Percentiles rank a stretch among this genome's conserved stretches.
phyloP scores from a whole-genome alignment of 148 eudicot species.

The Dysphania ambrosioides region DNA sequence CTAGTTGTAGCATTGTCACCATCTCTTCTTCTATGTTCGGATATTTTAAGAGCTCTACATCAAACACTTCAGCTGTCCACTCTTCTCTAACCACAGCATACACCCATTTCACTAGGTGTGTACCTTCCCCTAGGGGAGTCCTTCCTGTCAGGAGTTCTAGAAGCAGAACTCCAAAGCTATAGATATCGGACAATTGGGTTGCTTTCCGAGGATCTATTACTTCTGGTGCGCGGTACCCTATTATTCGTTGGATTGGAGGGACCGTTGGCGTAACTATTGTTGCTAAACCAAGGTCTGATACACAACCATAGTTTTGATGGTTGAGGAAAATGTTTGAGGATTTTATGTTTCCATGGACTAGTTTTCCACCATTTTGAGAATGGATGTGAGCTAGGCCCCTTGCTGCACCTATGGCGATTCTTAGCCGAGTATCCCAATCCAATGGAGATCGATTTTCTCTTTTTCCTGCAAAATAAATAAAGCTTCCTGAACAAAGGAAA shows the following conservation, averaged over 20 bases:
- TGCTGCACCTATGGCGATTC: conserved; percentile 57
- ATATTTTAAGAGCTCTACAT: conserved; percentile 58
- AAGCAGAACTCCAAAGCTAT: conserved; percentile 70
- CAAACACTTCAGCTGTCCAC: conserved; percentile 95
- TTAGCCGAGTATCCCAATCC: conserved; percentile 69
- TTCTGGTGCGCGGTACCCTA: conserved; percentile 80
- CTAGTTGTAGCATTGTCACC: conserved; percentile 77
- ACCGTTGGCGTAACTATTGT: conserved; percentile 44
- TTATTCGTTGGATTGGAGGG: conserved; percentile 38
- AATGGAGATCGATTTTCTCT: conserved; percentile 48
- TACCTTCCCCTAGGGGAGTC: conserved; percentile 54
- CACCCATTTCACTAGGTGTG: conserved; percentile 72
- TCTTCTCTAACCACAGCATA: conserved; percentile 82
- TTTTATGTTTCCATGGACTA: conserved; percentile 84
- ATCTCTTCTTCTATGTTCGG: conserved; percentile 74
- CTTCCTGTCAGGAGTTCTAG: conserved; percentile 86
- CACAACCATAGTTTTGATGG: conserved; percentile 46
- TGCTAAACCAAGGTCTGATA: conserved; percentile 71
- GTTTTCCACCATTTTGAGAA: conserved; percentile 45
- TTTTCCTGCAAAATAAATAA: conserved; percentile 42
- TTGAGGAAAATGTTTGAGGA: conserved; percentile 77
- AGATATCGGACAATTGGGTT: conserved; percentile 73
- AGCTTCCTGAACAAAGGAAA: neutral
- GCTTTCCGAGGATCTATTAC: conserved; percentile 52
- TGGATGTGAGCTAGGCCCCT: conserved; percentile 73